Conservation (phyloP, 2,329 filamentous ascomycete species). For the Pseudogymnoascus sp. region DNA sequence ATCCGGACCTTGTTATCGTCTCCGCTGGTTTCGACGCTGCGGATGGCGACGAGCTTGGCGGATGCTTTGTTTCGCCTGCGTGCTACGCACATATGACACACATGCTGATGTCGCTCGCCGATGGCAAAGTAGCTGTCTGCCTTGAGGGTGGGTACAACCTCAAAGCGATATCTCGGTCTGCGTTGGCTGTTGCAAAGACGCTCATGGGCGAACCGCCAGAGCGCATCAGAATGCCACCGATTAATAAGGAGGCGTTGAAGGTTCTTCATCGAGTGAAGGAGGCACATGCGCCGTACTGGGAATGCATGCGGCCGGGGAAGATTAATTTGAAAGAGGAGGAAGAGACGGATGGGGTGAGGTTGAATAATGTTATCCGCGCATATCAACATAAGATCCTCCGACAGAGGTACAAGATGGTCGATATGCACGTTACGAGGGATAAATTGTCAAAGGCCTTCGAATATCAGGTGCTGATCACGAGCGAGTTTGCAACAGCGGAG, state of each 20-base stretch:
- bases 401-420: constrained; percentile 68
- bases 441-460: constrained; percentile 69
- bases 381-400: constrained; percentile 68
- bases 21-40: constrained; percentile 95
- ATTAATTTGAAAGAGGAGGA: constrained; percentile 47
- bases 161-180: constrained; percentile 83
- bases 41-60: constrained; percentile 83
- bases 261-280: constrained; percentile 53
- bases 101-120: constrained; percentile 93
- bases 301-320: constrained; percentile 69
- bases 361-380: constrained; percentile 73
- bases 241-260: constrained; percentile 50
- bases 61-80: constrained; percentile 81
- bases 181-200: constrained; percentile 81
- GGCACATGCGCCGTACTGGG: constrained; percentile 68
- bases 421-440: constrained; percentile 70
- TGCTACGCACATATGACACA: constrained; percentile 99
- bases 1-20: constrained; percentile 90
- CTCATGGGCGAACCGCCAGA: constrained; percentile 91
- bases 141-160: constrained; percentile 96
- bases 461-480: constrained; percentile 78
- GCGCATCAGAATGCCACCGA: constrained; percentile 46
- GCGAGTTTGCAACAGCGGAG: constrained; percentile 55
- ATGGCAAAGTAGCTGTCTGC: constrained; percentile 84
- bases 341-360: constrained; percentile 48